Evolutionary conservation across 2,329 filamentous ascomycete species (phyloP).

Genomic region (Colletotrichum simmondsii): DNA sequence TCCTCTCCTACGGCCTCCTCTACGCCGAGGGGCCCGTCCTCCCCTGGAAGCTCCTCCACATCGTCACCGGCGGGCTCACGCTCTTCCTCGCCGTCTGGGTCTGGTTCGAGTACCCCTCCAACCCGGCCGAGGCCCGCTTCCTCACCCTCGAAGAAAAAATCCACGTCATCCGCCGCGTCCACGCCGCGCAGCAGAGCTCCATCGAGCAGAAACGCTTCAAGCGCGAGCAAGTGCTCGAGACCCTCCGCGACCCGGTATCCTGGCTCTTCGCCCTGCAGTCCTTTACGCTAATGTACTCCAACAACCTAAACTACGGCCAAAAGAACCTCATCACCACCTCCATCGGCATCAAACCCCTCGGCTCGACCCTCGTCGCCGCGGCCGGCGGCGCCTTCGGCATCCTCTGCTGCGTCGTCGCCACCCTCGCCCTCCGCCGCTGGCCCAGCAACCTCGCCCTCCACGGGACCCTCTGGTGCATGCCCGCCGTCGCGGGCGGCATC

Average conservation of each 20-base stretch:
- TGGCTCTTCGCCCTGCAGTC: constrained; percentile 45
- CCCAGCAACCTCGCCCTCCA: constrained; percentile 46
- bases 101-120: constrained; percentile 44
- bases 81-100: constrained; percentile 46
- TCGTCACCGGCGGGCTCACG: constrained; percentile 49
- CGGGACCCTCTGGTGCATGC: constrained; percentile 43
- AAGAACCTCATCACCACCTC: constrained; percentile 49
- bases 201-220: constrained; percentile 52
- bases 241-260: constrained; percentile 43
- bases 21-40: constrained; percentile 44
- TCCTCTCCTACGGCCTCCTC: constrained; percentile 53
- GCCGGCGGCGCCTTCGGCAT: constrained; percentile 50
- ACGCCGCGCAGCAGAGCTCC: constrained; percentile 45
- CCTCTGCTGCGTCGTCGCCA: constrained; percentile 44
- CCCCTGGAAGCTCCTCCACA: constrained; percentile 53
- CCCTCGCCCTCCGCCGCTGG: constrained; percentile 42
- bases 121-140: constrained; percentile 37
- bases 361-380: constrained; percentile 51
- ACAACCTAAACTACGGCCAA: constrained; percentile 52
- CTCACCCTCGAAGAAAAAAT: constrained; percentile 36
- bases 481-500: constrained; percentile 42
- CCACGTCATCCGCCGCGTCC: constrained; percentile 42
- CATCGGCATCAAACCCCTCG: constrained; percentile 48
- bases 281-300: constrained; percentile 47
- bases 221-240: constrained; percentile 42